phyloP scores from a whole-genome alignment of 2,329 filamentous ascomycete genomes.

The Mycosphaerella arachidis region DNA sequence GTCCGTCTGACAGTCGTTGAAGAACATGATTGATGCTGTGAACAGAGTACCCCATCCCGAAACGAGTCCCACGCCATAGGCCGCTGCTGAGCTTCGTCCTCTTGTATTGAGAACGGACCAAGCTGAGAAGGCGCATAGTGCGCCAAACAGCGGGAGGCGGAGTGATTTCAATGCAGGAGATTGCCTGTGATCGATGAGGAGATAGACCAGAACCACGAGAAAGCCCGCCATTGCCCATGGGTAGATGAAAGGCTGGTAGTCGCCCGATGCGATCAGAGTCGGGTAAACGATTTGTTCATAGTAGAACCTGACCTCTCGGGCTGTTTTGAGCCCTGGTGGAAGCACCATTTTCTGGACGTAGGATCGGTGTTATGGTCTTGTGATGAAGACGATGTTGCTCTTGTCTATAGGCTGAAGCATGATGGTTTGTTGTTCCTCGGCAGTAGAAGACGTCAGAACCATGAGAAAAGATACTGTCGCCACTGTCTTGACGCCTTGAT shows the following conservation, averaged over 20 bases:
- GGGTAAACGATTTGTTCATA: slow-evolving; percentile 40
- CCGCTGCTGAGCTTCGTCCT: slow-evolving; percentile 47
- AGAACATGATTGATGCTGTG: slow-evolving; percentile 49
- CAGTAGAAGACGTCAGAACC: too few species aligned
- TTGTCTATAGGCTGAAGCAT: neutral
- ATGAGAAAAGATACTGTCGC: neutral
- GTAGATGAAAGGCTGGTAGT: slow-evolving; percentile 42
- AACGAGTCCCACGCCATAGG: slow-evolving; percentile 53
- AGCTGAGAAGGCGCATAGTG: slow-evolving; percentile 41
- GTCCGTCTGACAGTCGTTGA: slow-evolving; percentile 52
- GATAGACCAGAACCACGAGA: slow-evolving; percentile 43
- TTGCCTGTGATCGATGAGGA: slow-evolving; percentile 48
- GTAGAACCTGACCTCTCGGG: slow-evolving; percentile 27
- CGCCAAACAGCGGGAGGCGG: slow-evolving; percentile 44
- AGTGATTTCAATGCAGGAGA: slow-evolving; percentile 37
- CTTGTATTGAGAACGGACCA: slow-evolving; percentile 44
- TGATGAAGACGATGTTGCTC: neutral
- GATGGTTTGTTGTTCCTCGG: neutral
- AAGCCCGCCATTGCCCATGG: slow-evolving; percentile 40
- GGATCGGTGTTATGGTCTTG: neutral
- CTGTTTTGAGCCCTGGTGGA: slow-evolving; percentile 25
- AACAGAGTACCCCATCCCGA: slow-evolving; percentile 53
- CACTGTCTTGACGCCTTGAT: neutral
- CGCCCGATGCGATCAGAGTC: slow-evolving; percentile 35
- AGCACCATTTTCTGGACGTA: slow-evolving; percentile 18